Conservation (phyloP, 2,329 filamentous ascomycete genomes). For the Cladophialophora immunda region DNA sequence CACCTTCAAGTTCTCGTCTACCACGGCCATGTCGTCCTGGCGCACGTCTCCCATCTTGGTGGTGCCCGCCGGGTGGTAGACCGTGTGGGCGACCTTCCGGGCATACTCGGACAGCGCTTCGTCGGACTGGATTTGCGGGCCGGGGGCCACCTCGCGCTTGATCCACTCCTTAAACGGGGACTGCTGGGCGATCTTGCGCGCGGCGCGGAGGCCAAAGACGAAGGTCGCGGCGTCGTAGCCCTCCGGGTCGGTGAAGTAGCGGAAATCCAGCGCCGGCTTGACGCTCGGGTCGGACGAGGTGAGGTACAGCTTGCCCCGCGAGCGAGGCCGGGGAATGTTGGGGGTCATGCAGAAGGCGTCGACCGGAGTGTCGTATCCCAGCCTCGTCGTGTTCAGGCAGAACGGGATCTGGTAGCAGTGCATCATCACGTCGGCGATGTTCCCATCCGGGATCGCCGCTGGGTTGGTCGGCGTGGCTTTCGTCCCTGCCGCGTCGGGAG, state of each 20-base stretch:
- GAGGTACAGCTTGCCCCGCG: conserved; percentile 78
- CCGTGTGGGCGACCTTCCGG: conserved; percentile 81
- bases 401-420: conserved; percentile 97
- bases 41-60: conserved; percentile 85
- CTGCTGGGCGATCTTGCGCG: conserved; percentile 78
- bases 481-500: conserved; percentile 70
- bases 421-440: conserved; percentile 90
- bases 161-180: conserved; percentile 84
- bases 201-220: conserved; percentile 77
- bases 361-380: conserved; percentile 75
- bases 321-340: conserved; percentile 85
- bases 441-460: conserved; percentile 67
- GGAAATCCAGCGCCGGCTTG: conserved; percentile 86
- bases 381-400: conserved; percentile 80
- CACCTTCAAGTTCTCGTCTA: conserved; percentile 77
- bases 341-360: conserved; percentile 94
- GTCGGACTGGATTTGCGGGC: conserved; percentile 75
- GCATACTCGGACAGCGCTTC: conserved; percentile 85
- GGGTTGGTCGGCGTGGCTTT: conserved; percentile 53
- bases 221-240: conserved; percentile 85
- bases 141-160: conserved; percentile 81
- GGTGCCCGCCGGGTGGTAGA: conserved; percentile 89
- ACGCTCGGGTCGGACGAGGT: conserved; percentile 77
- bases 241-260: conserved; percentile 86
- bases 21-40: conserved; percentile 76